Percentiles rank a stretch among this genome's conserved stretches.
Conservation (phyloP, 306 rosid genomes). For the Fragaria vesca region DNA sequence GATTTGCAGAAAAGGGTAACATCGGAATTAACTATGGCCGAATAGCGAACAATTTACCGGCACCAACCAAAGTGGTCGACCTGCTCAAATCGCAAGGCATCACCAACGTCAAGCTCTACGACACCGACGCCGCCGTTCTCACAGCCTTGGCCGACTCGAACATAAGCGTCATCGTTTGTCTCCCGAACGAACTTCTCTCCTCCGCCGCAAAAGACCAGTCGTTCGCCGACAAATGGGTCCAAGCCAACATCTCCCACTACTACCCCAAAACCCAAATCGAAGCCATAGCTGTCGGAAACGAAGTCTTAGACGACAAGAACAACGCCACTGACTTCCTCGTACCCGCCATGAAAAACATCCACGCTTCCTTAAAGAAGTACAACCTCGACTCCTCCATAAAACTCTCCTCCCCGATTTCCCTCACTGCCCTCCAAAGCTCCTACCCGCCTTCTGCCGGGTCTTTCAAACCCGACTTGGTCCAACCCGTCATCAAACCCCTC, state of each 20-base stretch:
- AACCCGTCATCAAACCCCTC: constrained; percentile 73
- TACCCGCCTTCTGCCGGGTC: constrained; percentile 81
- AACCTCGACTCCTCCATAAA: constrained; percentile 46
- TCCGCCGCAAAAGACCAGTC: constrained; percentile 55
- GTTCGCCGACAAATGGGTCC: constrained; percentile 71
- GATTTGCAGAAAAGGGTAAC: constrained; percentile 43
- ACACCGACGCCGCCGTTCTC: constrained; percentile 61
- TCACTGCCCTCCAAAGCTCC: constrained; percentile 53
- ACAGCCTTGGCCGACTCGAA: constrained; percentile 56
- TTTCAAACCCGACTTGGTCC: constrained; percentile 55
- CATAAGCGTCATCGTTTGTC: constrained; percentile 47
- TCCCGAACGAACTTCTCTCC: constrained; percentile 77
- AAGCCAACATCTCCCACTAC: constrained; percentile 50
- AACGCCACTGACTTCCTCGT: constrained; percentile 63
- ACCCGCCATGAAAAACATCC: constrained; percentile 71
- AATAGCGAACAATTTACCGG: constrained; percentile 59
- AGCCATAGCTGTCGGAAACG: constrained; percentile 85
- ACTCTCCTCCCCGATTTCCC: constrained; percentile 73
- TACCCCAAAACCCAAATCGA: constrained; percentile 63
- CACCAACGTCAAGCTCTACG: constrained; percentile 64
- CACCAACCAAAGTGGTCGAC: constrained; percentile 56
- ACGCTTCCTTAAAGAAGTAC: constrained; percentile 36
- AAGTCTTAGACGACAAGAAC: constrained; percentile 70
- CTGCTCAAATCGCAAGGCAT: constrained; percentile 61
- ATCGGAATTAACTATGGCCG: constrained; percentile 81